Evolutionary conservation across 495 filamentous ascomycete species (phyloP).

Genomic region (Cudoniella acicularis): DNA sequence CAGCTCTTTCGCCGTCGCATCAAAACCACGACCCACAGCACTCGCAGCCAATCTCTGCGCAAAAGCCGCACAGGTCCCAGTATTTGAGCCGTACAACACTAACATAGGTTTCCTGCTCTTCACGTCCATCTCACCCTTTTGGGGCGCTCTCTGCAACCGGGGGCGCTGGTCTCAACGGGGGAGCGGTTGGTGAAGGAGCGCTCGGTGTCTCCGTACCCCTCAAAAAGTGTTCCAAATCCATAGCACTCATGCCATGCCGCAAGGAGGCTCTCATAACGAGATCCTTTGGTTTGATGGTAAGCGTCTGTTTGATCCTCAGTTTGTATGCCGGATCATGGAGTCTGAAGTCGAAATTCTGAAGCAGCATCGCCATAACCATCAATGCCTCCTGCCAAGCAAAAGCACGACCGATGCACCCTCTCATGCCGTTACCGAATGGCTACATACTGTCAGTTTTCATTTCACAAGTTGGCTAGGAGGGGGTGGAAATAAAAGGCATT

Average conservation of each 20-base stretch:
- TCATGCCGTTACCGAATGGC: slow-evolving; percentile 55
- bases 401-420: slow-evolving; percentile 50
- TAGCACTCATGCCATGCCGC: slow-evolving; percentile 52
- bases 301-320: slow-evolving; percentile 64
- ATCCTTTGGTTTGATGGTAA: slow-evolving; percentile 72
- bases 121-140: slow-evolving; percentile 39
- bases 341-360: slow-evolving; percentile 61
- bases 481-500: slow-evolving; percentile 16
- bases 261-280: slow-evolving; percentile 55
- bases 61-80: slow-evolving; percentile 67
- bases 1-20: slow-evolving; percentile 48
- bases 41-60: slow-evolving; percentile 57
- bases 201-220: slow-evolving; percentile 2
- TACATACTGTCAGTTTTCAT: slow-evolving; percentile 3
- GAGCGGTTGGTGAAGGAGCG: too few relatives aligned
- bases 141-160: slow-evolving; percentile 8
- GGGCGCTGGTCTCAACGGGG: background rate
- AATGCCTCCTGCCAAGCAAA: slow-evolving; percentile 64
- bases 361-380: slow-evolving; percentile 48
- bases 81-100: slow-evolving; percentile 68
- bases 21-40: slow-evolving; percentile 55
- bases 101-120: background rate
- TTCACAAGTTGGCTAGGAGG: background rate
- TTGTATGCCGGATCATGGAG: slow-evolving; percentile 56
- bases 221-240: slow-evolving; percentile 49